phyloP scores from a whole-genome alignment of 257 asterid species.

The Echium plantagineum region DNA sequence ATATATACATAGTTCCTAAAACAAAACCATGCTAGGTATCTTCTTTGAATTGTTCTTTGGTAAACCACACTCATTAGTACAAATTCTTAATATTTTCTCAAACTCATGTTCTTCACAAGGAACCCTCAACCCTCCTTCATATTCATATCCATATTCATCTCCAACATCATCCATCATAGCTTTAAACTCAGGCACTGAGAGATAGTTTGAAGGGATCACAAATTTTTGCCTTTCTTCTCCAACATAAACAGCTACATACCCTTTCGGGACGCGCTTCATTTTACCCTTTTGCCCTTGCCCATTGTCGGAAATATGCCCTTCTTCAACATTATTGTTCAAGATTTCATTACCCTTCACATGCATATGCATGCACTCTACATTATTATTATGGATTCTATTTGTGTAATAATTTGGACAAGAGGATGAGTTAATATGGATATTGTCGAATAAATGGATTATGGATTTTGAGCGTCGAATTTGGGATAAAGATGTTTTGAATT shows the following conservation, averaged over 20 bases:
- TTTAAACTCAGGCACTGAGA: slow-evolving; percentile 15
- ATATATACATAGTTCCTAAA: too few species aligned
- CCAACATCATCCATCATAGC: slow-evolving; percentile 12
- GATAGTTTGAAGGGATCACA: slow-evolving; percentile 10
- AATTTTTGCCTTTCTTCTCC: slow-evolving; percentile 13
- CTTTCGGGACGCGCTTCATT: slow-evolving; percentile 7
- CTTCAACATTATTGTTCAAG: too few species aligned
- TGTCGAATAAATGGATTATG: too few species aligned
- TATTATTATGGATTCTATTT: too few species aligned
- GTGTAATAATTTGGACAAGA: too few species aligned
- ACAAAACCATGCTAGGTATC: too few species aligned
- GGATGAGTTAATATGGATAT: too few species aligned
- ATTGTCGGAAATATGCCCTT: not conserved
- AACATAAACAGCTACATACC: slow-evolving; percentile 17
- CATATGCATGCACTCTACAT: too few species aligned
- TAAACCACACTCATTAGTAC: not conserved
- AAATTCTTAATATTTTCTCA: slow-evolving; percentile 10
- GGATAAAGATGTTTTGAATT: too few species aligned
- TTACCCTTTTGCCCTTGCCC: not conserved
- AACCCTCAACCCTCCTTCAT: slow-evolving; percentile 19
- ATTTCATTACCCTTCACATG: too few species aligned
- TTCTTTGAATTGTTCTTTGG: too few species aligned
- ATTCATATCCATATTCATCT: slow-evolving; percentile 18
- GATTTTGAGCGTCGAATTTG: too few species aligned
- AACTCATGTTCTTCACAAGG: slow-evolving; percentile 20